Evolutionary conservation across 352 stramenopile species (phyloP).

Genomic region (Phytopythium helicoides): DNA sequence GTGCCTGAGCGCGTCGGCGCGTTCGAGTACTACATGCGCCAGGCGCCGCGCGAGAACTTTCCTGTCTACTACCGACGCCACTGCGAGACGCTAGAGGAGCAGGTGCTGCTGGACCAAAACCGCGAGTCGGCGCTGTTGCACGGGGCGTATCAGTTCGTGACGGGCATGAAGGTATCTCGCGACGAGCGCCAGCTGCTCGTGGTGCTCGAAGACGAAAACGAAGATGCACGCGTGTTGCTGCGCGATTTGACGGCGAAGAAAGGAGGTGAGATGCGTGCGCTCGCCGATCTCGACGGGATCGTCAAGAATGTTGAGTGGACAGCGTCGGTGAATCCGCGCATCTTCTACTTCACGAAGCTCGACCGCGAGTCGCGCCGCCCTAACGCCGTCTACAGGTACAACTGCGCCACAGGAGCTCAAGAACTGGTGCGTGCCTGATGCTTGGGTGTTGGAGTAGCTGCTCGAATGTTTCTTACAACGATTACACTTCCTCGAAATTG

Average conservation of each 20-base stretch:
- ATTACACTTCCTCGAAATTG: slow-evolving; percentile 4
- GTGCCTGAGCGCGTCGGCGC: slow-evolving; percentile 75
- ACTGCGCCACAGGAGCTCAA: slow-evolving; percentile 36
- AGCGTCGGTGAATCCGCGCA: slow-evolving; percentile 6
- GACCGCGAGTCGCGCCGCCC: slow-evolving; percentile 54
- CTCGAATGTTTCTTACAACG: background rate
- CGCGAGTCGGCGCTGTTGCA: slow-evolving; percentile 47
- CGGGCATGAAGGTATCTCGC: slow-evolving; percentile 72
- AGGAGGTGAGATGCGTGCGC: slow-evolving; percentile 3
- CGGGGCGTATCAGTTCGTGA: slow-evolving; percentile 59
- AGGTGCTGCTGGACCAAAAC: slow-evolving; percentile 82
- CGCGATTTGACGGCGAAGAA: slow-evolving; percentile 27
- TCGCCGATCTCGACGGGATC: slow-evolving; percentile 27
- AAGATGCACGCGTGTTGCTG: slow-evolving; percentile 54
- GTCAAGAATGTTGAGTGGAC: slow-evolving; percentile 81
- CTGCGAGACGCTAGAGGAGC: slow-evolving; percentile 21
- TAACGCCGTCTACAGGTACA: slow-evolving; percentile 62
- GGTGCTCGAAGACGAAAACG: slow-evolving; percentile 67
- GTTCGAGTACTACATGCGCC: slow-evolving; percentile 75
- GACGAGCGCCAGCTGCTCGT: slow-evolving; percentile 61
- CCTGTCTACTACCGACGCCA: slow-evolving; percentile 72
- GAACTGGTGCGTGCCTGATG: slow-evolving; percentile 38
- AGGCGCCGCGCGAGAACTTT: slow-evolving; percentile 64
- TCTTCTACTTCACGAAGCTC: slow-evolving; percentile 79
- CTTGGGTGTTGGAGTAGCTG: background rate